Evolutionary conservation across 2,329 filamentous ascomycete species (phyloP), one percentile per base, ranked within the genome.

Genomic region (Trichoderma guizhouense): DNA sequence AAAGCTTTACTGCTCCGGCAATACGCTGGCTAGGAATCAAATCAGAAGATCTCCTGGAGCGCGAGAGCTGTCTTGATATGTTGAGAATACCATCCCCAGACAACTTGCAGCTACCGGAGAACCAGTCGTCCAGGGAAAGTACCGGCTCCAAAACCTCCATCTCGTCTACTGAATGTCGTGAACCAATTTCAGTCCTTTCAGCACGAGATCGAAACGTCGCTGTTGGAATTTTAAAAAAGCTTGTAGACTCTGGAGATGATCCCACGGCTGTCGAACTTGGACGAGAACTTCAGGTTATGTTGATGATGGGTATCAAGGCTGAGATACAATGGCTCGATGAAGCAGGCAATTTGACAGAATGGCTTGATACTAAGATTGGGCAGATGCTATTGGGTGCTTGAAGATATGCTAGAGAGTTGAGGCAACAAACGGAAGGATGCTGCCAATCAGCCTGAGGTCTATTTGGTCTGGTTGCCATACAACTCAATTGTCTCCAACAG

Each of bases 301-400:
- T 95, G 24, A 86, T 92, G 82, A 82, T 95, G 65, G 91, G 92
- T 67, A 76, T 90, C 62, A 96, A 95, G 77, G 91, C 91, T 0
- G 93, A 96, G 78, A 93, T 95, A 65, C 92, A 96, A 76, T 86
- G 90, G 21, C 80, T 93, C 7, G 90, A 92, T 69, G 83, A 87
- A 4, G 81, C 81, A 9, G 87, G 88, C 0, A 82, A 86, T 63
- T 76, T 90, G 6, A 79, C 82, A 0, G 39, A 74, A 0, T 90
- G 88, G 87, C 78, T 90, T 4, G 83, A 89, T 63, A 67, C 74
- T 2, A 80, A 82, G 64, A 78, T 89, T 8, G 71, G 69, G 0
- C 43, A 69, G 21, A 62, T 72, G 30, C 67, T 69, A 76, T 15
- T 58, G 34, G 21, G 5, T 15, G 12, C 18, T 6, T 24, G 32